Conservation (phyloP, 192 early-diverging fungal species). For the Lobulomyces angularis region DNA sequence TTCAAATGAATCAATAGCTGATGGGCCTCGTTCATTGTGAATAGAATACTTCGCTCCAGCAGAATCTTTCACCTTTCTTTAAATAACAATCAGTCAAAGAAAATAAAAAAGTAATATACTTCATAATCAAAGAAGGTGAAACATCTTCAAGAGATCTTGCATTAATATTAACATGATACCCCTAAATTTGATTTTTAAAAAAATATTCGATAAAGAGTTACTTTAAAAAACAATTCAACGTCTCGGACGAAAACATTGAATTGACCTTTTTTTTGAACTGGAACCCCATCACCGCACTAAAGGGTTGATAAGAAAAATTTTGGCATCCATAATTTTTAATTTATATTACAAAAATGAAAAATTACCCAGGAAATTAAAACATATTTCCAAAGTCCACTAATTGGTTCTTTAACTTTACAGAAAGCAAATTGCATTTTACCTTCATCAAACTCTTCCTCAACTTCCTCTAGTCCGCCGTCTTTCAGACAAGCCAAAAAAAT, state of each 20-base stretch:
- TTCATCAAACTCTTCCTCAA: conserved; percentile 83
- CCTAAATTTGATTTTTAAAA: conserved; percentile 18
- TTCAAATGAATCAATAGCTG: background rate
- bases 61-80: conserved; percentile 62
- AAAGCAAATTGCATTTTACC: conserved; percentile 85
- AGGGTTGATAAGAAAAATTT: background rate
- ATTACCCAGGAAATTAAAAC: conserved; percentile 85
- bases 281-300: conserved; percentile 86
- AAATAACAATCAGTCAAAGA: too few relatives aligned
- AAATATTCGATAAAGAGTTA: conserved; percentile 10
- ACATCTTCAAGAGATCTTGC: conserved; percentile 74
- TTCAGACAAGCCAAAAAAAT: background rate
- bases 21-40: conserved; percentile 31
- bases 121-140: conserved; percentile 70
- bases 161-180: conserved; percentile 77
- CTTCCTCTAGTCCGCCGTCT: conserved; percentile 71
- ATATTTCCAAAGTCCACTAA: conserved; percentile 74
- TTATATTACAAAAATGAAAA: background rate
- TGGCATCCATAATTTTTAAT: conserved; percentile 5
- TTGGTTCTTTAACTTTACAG: conserved; percentile 69
- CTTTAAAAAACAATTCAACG: conserved; percentile 67
- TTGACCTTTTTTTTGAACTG: conserved; percentile 77
- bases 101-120: too few relatives aligned
- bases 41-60: conserved; percentile 86
- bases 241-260: conserved; percentile 74